These are phyloP conservation scores for Eremothecium cymbalariae DNA, from an alignment of 1,139 yeast species.

Conservation along the genomic window DNA sequence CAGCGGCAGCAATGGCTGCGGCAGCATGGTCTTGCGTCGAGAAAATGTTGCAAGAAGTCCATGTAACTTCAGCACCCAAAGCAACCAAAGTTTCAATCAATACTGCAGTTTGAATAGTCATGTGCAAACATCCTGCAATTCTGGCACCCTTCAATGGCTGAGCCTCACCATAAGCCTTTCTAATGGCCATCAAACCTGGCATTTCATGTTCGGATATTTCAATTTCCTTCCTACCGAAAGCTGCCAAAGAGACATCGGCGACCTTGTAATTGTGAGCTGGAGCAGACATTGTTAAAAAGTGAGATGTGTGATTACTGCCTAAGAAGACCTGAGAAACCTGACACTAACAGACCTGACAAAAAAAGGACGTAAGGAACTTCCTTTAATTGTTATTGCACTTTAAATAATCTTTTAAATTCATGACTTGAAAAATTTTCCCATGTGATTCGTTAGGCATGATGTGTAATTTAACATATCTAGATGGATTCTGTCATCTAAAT, in stretches of 20 bases:
- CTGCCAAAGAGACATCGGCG: conserved; percentile 97
- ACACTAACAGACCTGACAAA: too few species aligned
- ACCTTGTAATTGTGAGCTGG: conserved; percentile 79
- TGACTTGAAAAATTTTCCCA: conserved; percentile 2
- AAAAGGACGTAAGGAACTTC: too few species aligned
- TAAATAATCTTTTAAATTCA: too few species aligned
- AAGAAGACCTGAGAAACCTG: too few species aligned
- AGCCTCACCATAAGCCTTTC: conserved; percentile 81
- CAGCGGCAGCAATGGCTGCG: conserved; percentile 99
- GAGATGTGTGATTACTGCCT: too few species aligned
- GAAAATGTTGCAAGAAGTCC: conserved; percentile 99
- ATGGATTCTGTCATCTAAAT: too few species aligned
- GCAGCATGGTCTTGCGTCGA: conserved; percentile 99
- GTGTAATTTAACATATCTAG: background rate
- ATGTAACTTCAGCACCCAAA: conserved; percentile 99
- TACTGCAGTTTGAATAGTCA: conserved; percentile 99
- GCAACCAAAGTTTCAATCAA: conserved; percentile 96
- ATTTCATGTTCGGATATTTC: conserved; percentile 98
- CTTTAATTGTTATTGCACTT: too few species aligned
- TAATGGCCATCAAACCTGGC: conserved; percentile 99
- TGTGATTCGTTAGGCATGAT: background rate
- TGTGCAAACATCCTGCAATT: conserved; percentile 98
- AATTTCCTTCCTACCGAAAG: conserved; percentile 99
- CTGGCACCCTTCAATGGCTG: conserved; percentile 99
- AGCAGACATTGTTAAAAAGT: conserved; percentile 41